Evolutionary conservation across 179 eudicot species (phyloP).

Genomic region (Beta macrorhiza): DNA sequence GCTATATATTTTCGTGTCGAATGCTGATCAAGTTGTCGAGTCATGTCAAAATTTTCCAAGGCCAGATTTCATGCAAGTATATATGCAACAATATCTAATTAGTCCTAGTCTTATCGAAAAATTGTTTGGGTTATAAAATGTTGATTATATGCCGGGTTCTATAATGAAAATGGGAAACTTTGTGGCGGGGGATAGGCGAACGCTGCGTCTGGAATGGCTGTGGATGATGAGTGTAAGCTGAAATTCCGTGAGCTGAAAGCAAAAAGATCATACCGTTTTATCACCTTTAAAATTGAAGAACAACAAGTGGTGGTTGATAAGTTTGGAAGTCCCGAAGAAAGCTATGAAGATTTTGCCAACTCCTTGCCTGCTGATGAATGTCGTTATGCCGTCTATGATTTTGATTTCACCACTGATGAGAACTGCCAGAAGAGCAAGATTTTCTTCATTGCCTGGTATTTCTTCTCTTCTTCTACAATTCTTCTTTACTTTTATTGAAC

Average conservation of each 20-base stretch:
- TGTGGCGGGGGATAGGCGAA: conserved; percentile 44
- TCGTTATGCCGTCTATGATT: conserved; percentile 75
- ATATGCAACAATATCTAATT: no score
- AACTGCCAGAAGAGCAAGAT: conserved; percentile 88
- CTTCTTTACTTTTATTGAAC: not conserved
- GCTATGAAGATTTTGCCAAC: conserved; percentile 58
- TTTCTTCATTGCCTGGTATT: conserved; percentile 80
- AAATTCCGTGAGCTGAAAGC: conserved; percentile 64
- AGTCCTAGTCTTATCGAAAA: no score
- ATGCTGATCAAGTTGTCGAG: no score
- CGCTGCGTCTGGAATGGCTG: conserved; percentile 74
- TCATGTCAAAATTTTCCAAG: no score
- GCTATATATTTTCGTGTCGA: no score
- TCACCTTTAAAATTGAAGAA: conserved; percentile 60
- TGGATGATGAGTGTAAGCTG: conserved; percentile 66
- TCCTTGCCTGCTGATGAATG: conserved; percentile 67
- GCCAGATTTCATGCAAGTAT: no score
- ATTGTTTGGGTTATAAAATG: not conserved
- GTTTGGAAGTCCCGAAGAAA: conserved; percentile 51
- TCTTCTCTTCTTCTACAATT: no score
- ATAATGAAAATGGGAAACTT: not conserved
- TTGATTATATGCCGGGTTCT: not conserved
- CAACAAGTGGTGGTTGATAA: conserved; percentile 75
- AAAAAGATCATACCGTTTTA: conserved; percentile 53
- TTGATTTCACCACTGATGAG: conserved; percentile 67